Evolutionary conservation across 306 rosid genomes (phyloP), one percentile per base, ranked within the genome.

Genomic region (Lathyrus aphaca): DNA sequence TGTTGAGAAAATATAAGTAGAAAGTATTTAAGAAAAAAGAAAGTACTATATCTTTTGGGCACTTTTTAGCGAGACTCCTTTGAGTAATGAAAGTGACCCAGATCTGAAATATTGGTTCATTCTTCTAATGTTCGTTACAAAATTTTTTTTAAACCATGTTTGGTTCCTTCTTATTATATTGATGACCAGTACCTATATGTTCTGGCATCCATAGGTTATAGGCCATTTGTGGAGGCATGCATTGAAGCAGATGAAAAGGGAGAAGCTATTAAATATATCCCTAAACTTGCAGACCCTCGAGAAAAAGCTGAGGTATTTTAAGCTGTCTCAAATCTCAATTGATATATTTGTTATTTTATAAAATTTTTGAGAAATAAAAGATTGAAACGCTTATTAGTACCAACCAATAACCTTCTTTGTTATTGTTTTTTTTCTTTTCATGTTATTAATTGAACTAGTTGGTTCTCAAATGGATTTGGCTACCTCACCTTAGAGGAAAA

Each of bases 171-270:
- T 13, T 43, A 29, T 54, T 61, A 40, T 62, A 9, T 46, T 71
- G 43, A 67, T 11, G 37, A 68, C 21, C 51, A 73, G 50, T 50
- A 29, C 70, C 74, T 51, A 38, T 59, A 51, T 49, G 42, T 29
- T 82, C 61, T 79, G 77, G 64, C 76, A 46, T 77, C 55, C 60
- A 39, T 65, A 94, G 98, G 98, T 62, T 94, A 74, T 58, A 84
- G 86, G 75, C 98, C 97, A 66, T 94, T 94, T 79, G 98, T 94
- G 48, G 98, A 94, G 86, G 97, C 97, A 62, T 94, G 98, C 84
- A 57, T 90, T 71, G 98, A 94, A 37, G 98, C 98, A 70, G 96
- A 88, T 69, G 98, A 94, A 73, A 94, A 86, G 69, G 95, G 75
- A 40, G 98, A 94, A 76, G 97, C 98, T 64, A 65, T 94, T 67